Evolutionary conservation across 2,329 filamentous ascomycete genomes (phyloP), one percentile per base, ranked within the genome.

Genomic region (Exophiala alcalophila): DNA sequence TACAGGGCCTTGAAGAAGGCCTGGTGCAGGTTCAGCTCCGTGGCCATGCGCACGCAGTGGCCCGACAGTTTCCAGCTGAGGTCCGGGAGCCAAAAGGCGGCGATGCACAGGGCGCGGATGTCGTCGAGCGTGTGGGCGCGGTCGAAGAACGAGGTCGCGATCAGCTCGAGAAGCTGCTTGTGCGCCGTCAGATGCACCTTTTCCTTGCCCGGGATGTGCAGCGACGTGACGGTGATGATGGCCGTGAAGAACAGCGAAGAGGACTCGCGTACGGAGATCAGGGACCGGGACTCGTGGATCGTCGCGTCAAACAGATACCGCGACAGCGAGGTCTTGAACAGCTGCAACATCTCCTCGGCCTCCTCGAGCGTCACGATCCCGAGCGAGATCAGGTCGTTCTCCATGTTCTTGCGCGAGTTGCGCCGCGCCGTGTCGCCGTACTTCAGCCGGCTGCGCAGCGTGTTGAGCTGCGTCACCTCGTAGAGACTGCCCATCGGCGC

Each of bases 61-160:
- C 78, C 78, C 0, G 76, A 78, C 0, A 82, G 65, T 52, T 77
- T 81, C 76, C 78, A 81, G 3, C 75, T 79, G 14, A 80, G 65
- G 46, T 82, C 78, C 3, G 75, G 76, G 0, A 81, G 65, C 79
- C 78, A 82, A 52, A 81, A 81, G 0, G 77, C 73, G 0, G 75
- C 78, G 3, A 81, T 72, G 28, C 76, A 79, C 25, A 81, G 68
- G 3, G 76, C 78, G 2, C 77, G 69, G 15, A 82, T 69, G 41
- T 77, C 73, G 40, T 81, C 77, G 12, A 77, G 61, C 16, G 71
- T 74, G 42, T 80, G 74, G 20, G 77, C 73, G 15, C 76, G 68
- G 11, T 76, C 73, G 50, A 81, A 74, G 59, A 79, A 77, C 39
- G 75, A 77, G 10, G 64, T 70, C 1, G 75, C 74, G 28, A 80